Conservation (phyloP, 495 filamentous ascomycete species). For the Lasiosphaeris hirsuta region DNA sequence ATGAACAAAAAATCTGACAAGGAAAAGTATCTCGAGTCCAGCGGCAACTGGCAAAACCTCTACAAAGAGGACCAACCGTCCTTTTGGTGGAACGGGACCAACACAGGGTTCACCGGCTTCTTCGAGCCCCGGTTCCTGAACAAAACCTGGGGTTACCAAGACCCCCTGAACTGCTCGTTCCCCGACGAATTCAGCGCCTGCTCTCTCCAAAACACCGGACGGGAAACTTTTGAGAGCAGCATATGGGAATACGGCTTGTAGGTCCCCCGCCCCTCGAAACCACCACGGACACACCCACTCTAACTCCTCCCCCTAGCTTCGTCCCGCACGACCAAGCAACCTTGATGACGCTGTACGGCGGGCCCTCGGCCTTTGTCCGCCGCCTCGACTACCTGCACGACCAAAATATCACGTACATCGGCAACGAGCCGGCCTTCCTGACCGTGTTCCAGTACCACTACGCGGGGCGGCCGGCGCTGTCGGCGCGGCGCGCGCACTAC, state of each 20-base stretch:
- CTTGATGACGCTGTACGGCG: constrained; percentile 59
- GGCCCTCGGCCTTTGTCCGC: constrained; percentile 54
- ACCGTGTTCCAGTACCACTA: constrained; percentile 72
- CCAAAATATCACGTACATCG: constrained; percentile 62
- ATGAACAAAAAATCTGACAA: constrained; percentile 53
- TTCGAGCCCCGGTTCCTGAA: constrained; percentile 67
- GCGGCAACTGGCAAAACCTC: constrained; percentile 65
- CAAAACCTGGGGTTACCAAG: constrained; percentile 64
- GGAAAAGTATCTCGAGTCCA: constrained; percentile 59
- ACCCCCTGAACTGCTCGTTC: constrained; percentile 64
- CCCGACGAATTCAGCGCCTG: constrained; percentile 51
- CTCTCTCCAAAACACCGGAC: constrained; percentile 58
- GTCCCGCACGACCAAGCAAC: constrained; percentile 69
- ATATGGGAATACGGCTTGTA: constrained; percentile 69
- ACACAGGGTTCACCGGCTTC: constrained; percentile 65
- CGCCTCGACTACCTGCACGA: constrained; percentile 67
- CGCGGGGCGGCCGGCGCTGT: constrained; percentile 62
- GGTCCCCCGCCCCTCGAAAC: constrained; percentile 34
- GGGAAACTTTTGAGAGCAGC: constrained; percentile 69
- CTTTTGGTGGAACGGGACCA: constrained; percentile 51
- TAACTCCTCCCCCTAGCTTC: constrained; percentile 36
- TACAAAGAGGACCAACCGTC: constrained; percentile 63
- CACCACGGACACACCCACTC: background rate
- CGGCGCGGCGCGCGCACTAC: constrained; percentile 55
- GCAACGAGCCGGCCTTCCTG: constrained; percentile 70